Evolutionary conservation across 73 alveolate genomes (phyloP).

Genomic region (Paramecium caudatum): DNA sequence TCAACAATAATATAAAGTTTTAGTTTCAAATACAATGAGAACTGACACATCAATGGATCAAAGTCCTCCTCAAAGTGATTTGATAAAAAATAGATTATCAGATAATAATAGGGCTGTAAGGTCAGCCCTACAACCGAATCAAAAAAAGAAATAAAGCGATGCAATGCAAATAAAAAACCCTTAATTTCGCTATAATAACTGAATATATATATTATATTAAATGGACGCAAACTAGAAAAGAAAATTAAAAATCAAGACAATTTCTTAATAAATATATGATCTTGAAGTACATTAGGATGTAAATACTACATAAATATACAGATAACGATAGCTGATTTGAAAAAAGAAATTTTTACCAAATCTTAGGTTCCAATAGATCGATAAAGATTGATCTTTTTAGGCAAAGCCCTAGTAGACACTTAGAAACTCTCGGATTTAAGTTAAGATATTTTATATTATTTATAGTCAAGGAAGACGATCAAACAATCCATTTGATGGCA

Average conservation of each 20-base stretch:
- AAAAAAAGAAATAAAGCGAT: no score
- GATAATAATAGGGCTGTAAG: no score
- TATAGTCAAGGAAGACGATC: constrained; percentile 56
- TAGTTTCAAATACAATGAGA: not conserved
- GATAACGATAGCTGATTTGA: constrained; percentile 51
- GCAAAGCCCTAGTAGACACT: constrained; percentile 24
- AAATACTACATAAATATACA: not conserved
- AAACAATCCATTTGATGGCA: constrained; percentile 56
- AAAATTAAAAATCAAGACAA: constrained; percentile 45
- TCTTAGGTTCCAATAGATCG: constrained; percentile 56
- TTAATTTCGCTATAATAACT: no score
- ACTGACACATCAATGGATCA: not conserved
- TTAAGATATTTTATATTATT: not conserved
- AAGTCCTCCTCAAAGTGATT: not conserved
- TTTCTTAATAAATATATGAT: constrained; percentile 46
- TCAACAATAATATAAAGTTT: not conserved
- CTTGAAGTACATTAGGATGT: constrained; percentile 29
- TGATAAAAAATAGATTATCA: not conserved
- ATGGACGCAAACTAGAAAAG: constrained; percentile 37
- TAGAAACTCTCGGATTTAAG: constrained; percentile 9
- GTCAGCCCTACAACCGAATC: no score
- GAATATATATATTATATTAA: no score
- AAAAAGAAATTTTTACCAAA: constrained; percentile 1
- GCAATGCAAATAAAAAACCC: no score
- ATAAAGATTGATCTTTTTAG: constrained; percentile 65